phyloP scores from a whole-genome alignment of 768 basidiomycete genomes.

The Trametes gibbosa region DNA sequence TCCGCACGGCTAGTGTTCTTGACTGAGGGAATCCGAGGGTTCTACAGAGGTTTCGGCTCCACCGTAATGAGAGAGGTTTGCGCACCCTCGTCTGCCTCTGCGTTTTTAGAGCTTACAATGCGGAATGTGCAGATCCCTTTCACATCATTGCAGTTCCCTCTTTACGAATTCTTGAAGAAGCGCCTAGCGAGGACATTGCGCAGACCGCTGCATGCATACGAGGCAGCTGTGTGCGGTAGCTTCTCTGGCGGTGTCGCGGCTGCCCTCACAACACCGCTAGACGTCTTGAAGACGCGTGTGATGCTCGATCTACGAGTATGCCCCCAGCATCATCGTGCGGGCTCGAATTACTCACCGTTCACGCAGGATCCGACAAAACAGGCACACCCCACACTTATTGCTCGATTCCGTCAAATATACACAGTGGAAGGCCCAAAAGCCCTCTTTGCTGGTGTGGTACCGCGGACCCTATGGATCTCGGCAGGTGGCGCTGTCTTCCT shows the following conservation, averaged over 20 bases:
- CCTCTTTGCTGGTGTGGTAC: slow-evolving; percentile 84
- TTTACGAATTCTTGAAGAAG: slow-evolving; percentile 86
- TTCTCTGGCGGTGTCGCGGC: slow-evolving; percentile 90
- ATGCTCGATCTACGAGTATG: slow-evolving; percentile 89
- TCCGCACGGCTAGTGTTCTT: slow-evolving; percentile 55
- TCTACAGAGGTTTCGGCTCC: slow-evolving; percentile 85
- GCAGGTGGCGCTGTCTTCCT: slow-evolving; percentile 96
- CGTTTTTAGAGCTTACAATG: neutral
- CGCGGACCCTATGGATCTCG: slow-evolving; percentile 94
- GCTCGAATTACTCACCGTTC: neutral
- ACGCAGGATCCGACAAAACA: slow-evolving; percentile 48
- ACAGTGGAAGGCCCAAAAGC: slow-evolving; percentile 65
- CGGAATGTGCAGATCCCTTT: slow-evolving; percentile 75
- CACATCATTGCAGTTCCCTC: slow-evolving; percentile 92
- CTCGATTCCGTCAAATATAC: slow-evolving; percentile 67
- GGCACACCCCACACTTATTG: slow-evolving; percentile 51
- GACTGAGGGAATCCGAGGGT: slow-evolving; percentile 69
- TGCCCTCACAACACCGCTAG: slow-evolving; percentile 88
- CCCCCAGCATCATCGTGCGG: neutral
- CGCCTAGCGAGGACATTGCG: slow-evolving; percentile 53
- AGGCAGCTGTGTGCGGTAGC: slow-evolving; percentile 87
- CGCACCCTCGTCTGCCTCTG: neutral
- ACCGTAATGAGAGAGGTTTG: slow-evolving; percentile 69
- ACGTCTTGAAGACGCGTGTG: slow-evolving; percentile 94
- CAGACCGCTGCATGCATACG: slow-evolving; percentile 59